Evolutionary conservation across 1,284 basidiomycete genomes (phyloP).

Genomic region (Paramarasmius palmivorus): DNA sequence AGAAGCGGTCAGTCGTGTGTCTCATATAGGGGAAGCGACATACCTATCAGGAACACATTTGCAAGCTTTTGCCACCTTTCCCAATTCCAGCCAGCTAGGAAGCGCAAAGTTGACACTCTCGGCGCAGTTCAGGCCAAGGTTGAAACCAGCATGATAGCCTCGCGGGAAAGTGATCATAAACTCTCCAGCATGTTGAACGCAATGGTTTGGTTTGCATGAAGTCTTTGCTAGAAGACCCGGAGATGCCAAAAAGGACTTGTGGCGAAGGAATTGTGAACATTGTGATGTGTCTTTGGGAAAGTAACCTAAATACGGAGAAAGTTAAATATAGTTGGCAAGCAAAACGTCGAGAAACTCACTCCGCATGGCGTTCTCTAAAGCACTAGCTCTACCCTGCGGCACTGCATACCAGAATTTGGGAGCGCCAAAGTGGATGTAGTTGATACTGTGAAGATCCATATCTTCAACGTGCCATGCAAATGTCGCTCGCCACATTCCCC

Average conservation of each 20-base stretch:
- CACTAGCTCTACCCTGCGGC: conserved; percentile 79
- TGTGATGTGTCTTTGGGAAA: conserved; percentile 84
- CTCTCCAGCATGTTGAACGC: conserved; percentile 90
- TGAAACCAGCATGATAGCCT: conserved; percentile 97
- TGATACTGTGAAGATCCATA: conserved; percentile 98
- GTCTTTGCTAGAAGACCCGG: conserved; percentile 81
- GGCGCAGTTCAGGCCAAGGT: conserved; percentile 96
- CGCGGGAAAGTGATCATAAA: conserved; percentile 96
- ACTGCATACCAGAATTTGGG: conserved; percentile 98
- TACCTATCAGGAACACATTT: conserved; percentile 84
- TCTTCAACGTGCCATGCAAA: conserved; percentile 99
- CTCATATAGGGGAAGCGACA: conserved; percentile 18
- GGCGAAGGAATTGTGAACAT: conserved; percentile 93
- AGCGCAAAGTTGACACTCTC: conserved; percentile 98
- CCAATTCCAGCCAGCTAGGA: conserved; percentile 92
- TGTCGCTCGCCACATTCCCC: conserved; percentile 98
- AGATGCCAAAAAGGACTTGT: conserved; percentile 95
- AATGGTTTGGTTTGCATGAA: conserved; percentile 82
- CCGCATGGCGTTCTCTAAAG: conserved; percentile 82
- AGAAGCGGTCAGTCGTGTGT: conserved; percentile 14
- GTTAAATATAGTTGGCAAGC: conserved; percentile 4
- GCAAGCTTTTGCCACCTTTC: conserved; percentile 80
- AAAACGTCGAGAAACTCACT: conserved; percentile 44
- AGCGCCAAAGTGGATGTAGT: conserved; percentile 98
- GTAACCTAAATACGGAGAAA: conserved; percentile 54